A percentile compares a stretch with the other conserved stretches of the same genome.
Conservation (phyloP, 768 basidiomycete species). For the Kwoniella dejecticola region DNA sequence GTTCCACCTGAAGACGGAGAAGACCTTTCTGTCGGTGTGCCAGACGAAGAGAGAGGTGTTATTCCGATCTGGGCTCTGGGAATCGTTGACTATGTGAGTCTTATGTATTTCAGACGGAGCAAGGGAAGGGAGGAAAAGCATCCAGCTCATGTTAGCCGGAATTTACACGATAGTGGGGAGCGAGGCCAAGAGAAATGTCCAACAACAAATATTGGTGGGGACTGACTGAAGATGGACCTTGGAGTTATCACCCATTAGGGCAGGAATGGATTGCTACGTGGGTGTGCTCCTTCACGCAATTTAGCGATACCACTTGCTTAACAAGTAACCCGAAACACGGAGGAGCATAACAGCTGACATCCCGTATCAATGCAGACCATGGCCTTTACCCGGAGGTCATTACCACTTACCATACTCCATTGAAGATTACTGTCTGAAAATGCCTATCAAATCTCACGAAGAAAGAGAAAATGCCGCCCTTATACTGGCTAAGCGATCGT, state of each 20-base stretch:
- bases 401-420: conserved; percentile 52
- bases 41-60: conserved; percentile 46
- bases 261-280: conserved; percentile 50
- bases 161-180: conserved; percentile 45
- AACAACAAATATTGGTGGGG: conserved; percentile 46
- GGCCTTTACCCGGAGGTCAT: conserved; percentile 47
- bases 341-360: no score
- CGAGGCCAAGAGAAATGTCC: conserved; percentile 36
- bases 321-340: no score
- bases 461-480: conserved; percentile 40
- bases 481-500: conserved; percentile 47
- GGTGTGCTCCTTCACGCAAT: conserved; percentile 14
- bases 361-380: conserved; percentile 33
- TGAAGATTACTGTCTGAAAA: conserved; percentile 44
- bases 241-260: conserved; percentile 50
- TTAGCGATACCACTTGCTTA: no score
- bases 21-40: conserved; percentile 36
- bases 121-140: no score
- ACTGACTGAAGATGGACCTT: conserved; percentile 37
- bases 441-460: conserved; percentile 31
- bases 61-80: conserved; percentile 50
- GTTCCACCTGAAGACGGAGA: conserved; percentile 29
- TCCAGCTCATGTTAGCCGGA: background rate
- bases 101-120: background rate
- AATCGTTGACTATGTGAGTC: conserved; percentile 51